Evolutionary conservation across 352 stramenopile genomes (phyloP).

Genomic region (Globisporangium alternatum): DNA sequence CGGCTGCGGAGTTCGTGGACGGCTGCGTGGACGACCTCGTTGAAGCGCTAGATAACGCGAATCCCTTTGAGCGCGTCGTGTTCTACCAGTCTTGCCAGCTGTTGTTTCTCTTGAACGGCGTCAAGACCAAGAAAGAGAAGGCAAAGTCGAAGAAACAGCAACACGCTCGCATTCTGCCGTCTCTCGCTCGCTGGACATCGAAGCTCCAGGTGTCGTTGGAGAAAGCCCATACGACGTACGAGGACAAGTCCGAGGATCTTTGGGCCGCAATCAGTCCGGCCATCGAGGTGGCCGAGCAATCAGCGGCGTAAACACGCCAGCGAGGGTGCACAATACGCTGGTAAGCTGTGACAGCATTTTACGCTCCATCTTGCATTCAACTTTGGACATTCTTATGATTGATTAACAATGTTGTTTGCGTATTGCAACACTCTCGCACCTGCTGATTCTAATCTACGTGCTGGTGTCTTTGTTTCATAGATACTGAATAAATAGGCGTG

Average conservation of each 20-base stretch:
- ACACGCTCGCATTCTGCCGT: conserved; percentile 18
- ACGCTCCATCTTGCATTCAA: not conserved
- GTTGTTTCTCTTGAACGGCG: conserved; percentile 37
- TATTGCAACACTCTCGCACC: not conserved
- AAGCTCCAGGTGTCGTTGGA: conserved; percentile 40
- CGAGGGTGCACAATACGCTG: not conserved
- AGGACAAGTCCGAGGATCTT: conserved; percentile 51
- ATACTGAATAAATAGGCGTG: conserved; percentile 13
- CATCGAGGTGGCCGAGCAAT: conserved; percentile 17
- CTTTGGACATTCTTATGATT: not conserved
- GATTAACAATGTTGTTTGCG: not conserved
- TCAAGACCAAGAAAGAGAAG: conserved; percentile 33
- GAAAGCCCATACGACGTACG: conserved; percentile 28
- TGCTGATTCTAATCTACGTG: conserved; percentile 24
- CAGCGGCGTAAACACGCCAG: conserved; percentile 21
- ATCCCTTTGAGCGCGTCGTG: conserved; percentile 54
- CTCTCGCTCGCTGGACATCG: conserved; percentile 36
- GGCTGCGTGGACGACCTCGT: conserved; percentile 44
- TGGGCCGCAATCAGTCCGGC: conserved; percentile 37
- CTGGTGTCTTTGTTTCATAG: not conserved
- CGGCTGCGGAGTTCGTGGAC: conserved; percentile 44
- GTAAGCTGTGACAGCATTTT: conserved; percentile 2
- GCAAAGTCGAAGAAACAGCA: conserved; percentile 30
- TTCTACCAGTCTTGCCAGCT: conserved; percentile 69
- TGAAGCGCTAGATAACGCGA: conserved; percentile 43